phyloP scores from a whole-genome alignment of 2,329 filamentous ascomycete genomes.

The Aureobasidium sp. region DNA sequence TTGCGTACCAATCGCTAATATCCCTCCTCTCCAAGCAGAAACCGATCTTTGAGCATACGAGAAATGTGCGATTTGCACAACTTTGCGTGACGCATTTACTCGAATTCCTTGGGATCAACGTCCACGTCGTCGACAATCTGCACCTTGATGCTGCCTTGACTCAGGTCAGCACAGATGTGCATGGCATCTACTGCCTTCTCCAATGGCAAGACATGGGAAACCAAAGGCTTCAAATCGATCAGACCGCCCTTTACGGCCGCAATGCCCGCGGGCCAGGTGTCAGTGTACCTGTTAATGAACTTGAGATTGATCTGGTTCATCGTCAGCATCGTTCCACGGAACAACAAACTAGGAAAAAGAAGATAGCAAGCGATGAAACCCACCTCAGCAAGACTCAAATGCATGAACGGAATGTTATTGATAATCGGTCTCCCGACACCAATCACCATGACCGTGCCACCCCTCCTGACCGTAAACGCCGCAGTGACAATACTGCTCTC shows the following conservation, averaged over 20 bases:
- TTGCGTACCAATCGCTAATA: no score
- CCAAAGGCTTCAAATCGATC: constrained; percentile 54
- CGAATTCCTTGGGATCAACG: neutral
- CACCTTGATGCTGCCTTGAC: constrained; percentile 53
- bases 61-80: neutral
- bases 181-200: constrained; percentile 56
- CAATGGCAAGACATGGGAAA: constrained; percentile 57
- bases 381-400: constrained; percentile 28
- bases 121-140: constrained; percentile 36
- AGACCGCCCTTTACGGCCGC: constrained; percentile 53
- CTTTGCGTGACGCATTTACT: neutral
- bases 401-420: constrained; percentile 34
- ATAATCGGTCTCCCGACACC: constrained; percentile 30
- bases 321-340: neutral
- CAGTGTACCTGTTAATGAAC: constrained; percentile 64
- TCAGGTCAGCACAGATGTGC: constrained; percentile 45
- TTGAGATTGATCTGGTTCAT: constrained; percentile 46
- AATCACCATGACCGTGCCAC: constrained; percentile 31
- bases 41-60: no score
- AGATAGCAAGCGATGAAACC: neutral
- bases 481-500: constrained; percentile 29
- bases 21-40: no score
- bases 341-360: neutral
- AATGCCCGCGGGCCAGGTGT: constrained; percentile 63
- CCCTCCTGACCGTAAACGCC: constrained; percentile 22